Conservation (phyloP, 2,329 filamentous ascomycete genomes). For the Cytospora paraplurivora region DNA sequence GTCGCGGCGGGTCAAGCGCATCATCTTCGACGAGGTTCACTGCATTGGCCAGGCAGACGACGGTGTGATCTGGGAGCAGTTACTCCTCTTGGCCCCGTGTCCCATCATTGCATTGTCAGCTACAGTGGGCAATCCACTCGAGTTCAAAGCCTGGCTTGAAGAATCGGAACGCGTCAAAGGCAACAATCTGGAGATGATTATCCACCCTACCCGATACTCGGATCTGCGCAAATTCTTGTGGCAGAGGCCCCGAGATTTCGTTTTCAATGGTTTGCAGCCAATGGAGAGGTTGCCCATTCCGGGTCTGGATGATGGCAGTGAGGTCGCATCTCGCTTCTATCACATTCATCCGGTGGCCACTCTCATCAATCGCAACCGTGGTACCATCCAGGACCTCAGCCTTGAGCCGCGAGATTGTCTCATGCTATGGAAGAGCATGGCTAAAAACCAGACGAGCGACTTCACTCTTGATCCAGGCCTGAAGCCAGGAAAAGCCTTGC, state of each 20-base stretch:
- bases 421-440: constrained; percentile 66
- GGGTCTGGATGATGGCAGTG: constrained; percentile 48
- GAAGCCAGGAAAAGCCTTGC: constrained; percentile 51
- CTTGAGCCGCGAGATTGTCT: constrained; percentile 74
- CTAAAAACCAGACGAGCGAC: constrained; percentile 52
- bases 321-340: constrained; percentile 52
- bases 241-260: constrained; percentile 48
- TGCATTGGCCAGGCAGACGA: constrained; percentile 78
- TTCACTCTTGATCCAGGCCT: constrained; percentile 55
- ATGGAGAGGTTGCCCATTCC: constrained; percentile 45
- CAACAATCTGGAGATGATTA: constrained; percentile 66
- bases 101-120: constrained; percentile 79
- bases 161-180: constrained; percentile 65
- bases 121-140: constrained; percentile 73
- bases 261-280: constrained; percentile 55
- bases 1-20: constrained; percentile 68
- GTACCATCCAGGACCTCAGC: constrained; percentile 66
- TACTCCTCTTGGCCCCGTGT: constrained; percentile 72
- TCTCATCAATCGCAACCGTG: constrained; percentile 47
- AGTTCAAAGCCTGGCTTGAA: constrained; percentile 70
- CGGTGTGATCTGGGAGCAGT: constrained; percentile 76
- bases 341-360: constrained; percentile 29
- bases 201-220: constrained; percentile 71
- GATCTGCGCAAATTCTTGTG: constrained; percentile 78
- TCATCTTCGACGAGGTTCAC: constrained; percentile 83